A percentile compares a stretch with the other conserved stretches of the same genome.
These are phyloP conservation scores for Infundibulicybe gibba DNA, from an alignment of 768 basidiomycete species.

Conservation along the genomic window DNA sequence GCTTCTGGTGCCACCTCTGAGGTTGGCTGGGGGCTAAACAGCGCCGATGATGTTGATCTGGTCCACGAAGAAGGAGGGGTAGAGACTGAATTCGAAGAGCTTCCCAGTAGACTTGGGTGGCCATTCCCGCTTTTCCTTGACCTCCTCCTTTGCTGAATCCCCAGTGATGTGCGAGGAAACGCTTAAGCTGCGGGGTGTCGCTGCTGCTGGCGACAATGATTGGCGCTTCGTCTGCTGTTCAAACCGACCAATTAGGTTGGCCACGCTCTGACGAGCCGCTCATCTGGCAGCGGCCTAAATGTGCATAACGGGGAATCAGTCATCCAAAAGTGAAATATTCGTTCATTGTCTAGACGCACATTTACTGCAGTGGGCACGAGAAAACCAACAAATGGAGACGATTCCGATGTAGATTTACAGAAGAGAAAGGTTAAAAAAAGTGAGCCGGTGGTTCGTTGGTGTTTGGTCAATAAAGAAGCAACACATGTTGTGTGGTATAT, in stretches of 20 bases:
- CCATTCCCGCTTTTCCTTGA: conserved; percentile 75
- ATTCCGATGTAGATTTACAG: conserved; percentile 28
- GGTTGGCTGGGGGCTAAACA: conserved; percentile 20
- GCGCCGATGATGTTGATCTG: conserved; percentile 26
- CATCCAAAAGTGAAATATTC: no score
- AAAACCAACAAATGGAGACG: background rate
- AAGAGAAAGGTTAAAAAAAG: conserved; percentile 6
- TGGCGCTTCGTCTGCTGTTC: conserved; percentile 77
- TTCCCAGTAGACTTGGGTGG: conserved; percentile 50
- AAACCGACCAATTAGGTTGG: conserved; percentile 87
- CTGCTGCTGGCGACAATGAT: conserved; percentile 26
- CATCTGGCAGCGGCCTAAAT: conserved; percentile 83
- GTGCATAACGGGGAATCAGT: background rate
- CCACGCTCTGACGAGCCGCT: conserved; percentile 81
- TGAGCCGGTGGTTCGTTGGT: conserved; percentile 8
- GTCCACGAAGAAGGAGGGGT: conserved; percentile 31
- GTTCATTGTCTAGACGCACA: no score
- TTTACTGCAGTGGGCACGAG: conserved; percentile 7
- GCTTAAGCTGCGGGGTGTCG: conserved; percentile 59
- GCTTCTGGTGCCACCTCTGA: conserved; percentile 11
- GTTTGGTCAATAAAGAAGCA: conserved; percentile 6
- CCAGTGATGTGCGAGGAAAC: conserved; percentile 61
- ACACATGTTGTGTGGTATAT: conserved; percentile 3
- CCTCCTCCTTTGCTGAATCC: conserved; percentile 64
- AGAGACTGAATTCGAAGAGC: conserved; percentile 28